Base-by-base conservation (phyloP, 1,284 basidiomycete species). In the Pseudozyma flocculosa region DNA sequence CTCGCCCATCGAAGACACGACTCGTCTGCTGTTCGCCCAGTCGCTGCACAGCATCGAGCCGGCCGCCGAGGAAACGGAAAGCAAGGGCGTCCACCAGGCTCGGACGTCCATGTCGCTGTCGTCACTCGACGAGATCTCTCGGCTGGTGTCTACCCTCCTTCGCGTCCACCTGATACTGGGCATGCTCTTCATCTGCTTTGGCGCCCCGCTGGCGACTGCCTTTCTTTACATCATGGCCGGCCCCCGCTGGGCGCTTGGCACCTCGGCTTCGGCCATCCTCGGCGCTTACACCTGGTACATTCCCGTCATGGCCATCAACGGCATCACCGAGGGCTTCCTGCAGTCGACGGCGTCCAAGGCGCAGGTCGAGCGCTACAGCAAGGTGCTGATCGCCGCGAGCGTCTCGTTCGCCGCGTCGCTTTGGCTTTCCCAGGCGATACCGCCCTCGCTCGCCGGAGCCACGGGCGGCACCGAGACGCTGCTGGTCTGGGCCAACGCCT, bases 281-380 rank as follows among this genome's bases (percentile, higher is more conserved):
- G 65, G 55, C 4, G 58, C 58, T 19, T 77, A 77, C 45, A 61
- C 64, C 17, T 60, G 50, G 37, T 76, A 75, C 34, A 30, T 78
- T 2, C 72, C 73, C 37, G 61, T 74, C 46, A 70, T 76, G 68
- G 75, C 69, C 11, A 39, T 76, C 38, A 76, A 76, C 40, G 75
- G 75, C 14, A 39, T 76, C 9, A 59, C 68, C 9, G 75, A 78
- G 43, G 75, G 68, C 9, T 78, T 75, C 39, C 46, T 78, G 3
- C 72, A 76, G 50, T 56, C 61, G 3, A 63, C 61, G 0, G 74
- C 73, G 2, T 43, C 46, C 13, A 40, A 53, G 21, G 2, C 14
- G 2, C 54, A 67, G 22, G 54, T 78, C 5, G 17, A 36, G 19
- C 24, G 41, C 30, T 78, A 76, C 50, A 68, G 57, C 32, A 22